phyloP scores from a whole-genome alignment of 2,329 filamentous ascomycete genomes.

The Sporothrix protearum region DNA sequence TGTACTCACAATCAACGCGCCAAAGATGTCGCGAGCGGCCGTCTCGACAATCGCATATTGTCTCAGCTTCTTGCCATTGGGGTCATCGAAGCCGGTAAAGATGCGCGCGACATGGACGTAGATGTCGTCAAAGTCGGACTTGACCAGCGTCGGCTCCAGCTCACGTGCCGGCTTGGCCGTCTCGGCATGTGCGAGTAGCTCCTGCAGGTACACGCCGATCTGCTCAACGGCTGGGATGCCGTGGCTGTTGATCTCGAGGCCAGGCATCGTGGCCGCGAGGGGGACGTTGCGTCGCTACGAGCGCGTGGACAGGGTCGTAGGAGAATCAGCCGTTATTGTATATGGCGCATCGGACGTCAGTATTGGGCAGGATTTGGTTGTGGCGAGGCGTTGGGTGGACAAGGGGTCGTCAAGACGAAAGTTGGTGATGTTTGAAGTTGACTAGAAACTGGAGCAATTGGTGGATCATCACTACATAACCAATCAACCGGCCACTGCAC shows the following conservation, averaged over 20 bases:
- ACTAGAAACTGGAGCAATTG: neutral
- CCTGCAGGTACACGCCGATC: slow-evolving; percentile 52
- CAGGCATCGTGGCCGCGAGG: slow-evolving; percentile 46
- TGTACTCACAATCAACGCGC: slow-evolving; percentile 68
- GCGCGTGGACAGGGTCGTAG: neutral
- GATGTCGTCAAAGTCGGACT: slow-evolving; percentile 59
- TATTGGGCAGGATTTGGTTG: neutral
- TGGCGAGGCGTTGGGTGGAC: neutral
- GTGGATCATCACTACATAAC: neutral
- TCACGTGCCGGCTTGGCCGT: slow-evolving; percentile 55
- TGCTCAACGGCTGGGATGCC: slow-evolving; percentile 52
- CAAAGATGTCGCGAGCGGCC: slow-evolving; percentile 76
- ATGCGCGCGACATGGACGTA: slow-evolving; percentile 43
- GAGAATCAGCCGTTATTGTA: neutral
- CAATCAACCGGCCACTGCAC: neutral
- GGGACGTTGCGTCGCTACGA: neutral
- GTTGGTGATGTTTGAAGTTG: neutral
- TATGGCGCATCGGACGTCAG: too few relatives aligned
- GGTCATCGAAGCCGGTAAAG: slow-evolving; percentile 34
- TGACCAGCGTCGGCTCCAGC: slow-evolving; percentile 72
- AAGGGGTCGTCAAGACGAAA: neutral
- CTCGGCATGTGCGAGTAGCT: slow-evolving; percentile 58
- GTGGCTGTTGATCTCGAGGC: slow-evolving; percentile 43
- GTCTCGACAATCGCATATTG: slow-evolving; percentile 76
- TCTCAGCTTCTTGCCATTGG: slow-evolving; percentile 44